Evolutionary conservation across 495 filamentous ascomycete genomes (phyloP).

Genomic region (Penicillium waksmanii): DNA sequence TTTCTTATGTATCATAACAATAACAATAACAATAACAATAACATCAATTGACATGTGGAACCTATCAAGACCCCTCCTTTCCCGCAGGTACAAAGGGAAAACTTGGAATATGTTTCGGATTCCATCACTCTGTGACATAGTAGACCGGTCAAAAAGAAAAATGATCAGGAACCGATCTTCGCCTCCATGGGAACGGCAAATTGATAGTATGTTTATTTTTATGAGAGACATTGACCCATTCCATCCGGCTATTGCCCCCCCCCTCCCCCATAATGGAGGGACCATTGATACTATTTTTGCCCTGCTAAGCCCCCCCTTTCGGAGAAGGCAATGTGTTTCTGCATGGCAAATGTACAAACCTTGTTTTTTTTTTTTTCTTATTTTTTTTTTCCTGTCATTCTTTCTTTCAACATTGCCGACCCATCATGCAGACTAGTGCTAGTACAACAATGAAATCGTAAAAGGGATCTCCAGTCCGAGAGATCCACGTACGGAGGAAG

Average conservation of each 20-base stretch:
- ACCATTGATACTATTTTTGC: slow-evolving; percentile 4
- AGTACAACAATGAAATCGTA: not conserved
- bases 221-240: slow-evolving; percentile 1
- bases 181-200: not conserved
- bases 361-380: not conserved
- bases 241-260: not conserved
- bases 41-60: not conserved
- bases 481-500: not conserved
- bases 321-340: not conserved
- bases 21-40: not conserved
- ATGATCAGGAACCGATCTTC: not conserved
- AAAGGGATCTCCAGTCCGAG: not conserved
- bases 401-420: slow-evolving; percentile 2
- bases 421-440: not conserved
- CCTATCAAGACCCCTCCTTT: not conserved
- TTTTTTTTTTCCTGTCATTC: slow-evolving; percentile 1
- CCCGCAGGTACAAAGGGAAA: not conserved
- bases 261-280: not conserved
- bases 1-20: too few relatives aligned
- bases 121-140: not conserved
- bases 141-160: too few relatives aligned
- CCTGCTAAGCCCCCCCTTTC: slow-evolving; percentile 6
- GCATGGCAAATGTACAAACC: not conserved
- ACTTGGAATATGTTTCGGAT: slow-evolving; percentile 2
- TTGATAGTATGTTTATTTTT: slow-evolving; percentile 8